phyloP scores from a whole-genome alignment of 2,329 filamentous ascomycete genomes.

The Aspergillus sp. region DNA sequence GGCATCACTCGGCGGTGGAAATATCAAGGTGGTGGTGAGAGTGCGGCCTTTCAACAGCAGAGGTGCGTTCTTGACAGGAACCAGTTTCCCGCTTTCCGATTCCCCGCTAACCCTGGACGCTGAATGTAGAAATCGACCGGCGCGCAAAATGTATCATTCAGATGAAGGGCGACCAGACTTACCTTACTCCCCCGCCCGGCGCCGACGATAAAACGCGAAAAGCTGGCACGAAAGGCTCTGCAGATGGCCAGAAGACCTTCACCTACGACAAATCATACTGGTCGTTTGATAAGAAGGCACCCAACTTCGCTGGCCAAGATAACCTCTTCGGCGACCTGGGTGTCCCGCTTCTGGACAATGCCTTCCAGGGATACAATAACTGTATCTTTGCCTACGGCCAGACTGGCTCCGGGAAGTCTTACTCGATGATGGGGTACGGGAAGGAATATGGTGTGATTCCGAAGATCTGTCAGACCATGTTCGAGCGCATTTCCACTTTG shows the following conservation, averaged over 20 bases:
- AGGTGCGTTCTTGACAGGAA: conserved; percentile 48
- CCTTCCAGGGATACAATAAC: conserved; percentile 97
- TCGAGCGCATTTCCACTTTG: conserved; percentile 66
- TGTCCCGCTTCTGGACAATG: conserved; percentile 87
- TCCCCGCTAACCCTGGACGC: conserved; percentile 11
- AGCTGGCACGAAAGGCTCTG: conserved; percentile 50
- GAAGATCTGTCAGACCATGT: conserved; percentile 96
- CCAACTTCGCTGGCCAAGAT: conserved; percentile 81
- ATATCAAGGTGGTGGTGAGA: conserved; percentile 99
- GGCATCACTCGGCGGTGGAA: conserved; percentile 71
- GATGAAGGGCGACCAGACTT: conserved; percentile 88
- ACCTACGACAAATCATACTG: conserved; percentile 97
- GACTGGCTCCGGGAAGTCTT: conserved; percentile 96
- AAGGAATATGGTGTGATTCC: conserved; percentile 93
- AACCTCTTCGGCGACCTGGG: conserved; percentile 83
- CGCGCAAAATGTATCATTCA: conserved; percentile 93
- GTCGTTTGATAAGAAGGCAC: conserved; percentile 80
- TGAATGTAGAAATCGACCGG: conserved; percentile 68
- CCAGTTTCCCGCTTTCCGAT: neutral
- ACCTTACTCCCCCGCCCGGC: conserved; percentile 65
- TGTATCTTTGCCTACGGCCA: conserved; percentile 99
- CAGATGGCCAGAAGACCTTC: conserved; percentile 69
- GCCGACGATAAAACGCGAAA: conserved; percentile 45
- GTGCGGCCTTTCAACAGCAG: conserved; percentile 89
- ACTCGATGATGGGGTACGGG: conserved; percentile 99